Base-by-base conservation (phyloP, 176 grass and related monocot genomes). In the Canna indica region DNA sequence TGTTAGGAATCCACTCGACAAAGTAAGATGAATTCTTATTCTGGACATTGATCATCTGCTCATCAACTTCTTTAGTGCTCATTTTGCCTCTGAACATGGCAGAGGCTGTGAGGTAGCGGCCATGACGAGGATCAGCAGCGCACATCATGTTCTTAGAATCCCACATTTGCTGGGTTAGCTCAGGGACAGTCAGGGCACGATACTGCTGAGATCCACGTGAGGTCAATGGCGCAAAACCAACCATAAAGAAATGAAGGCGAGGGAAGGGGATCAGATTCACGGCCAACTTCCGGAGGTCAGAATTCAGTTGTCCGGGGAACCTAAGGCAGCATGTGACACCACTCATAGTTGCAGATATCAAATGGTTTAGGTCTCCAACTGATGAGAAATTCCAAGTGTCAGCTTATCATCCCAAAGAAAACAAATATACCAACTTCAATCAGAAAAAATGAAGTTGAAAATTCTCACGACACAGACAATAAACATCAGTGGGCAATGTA, bases 21-120 rank as follows among this genome's bases (percentile, higher is more conserved):
- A 70, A 70, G 45, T 70, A 70, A 1, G 68, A 70, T 31, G 68
- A 70, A 27, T 70, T 70, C 45, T 70, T 70, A 44, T 70, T 70
- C 29, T 70, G 68, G 14, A 70, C 68, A 12, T 70, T 70, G 68
- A 70, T 70, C 68, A 70, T 70, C 28, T 70, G 68, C 68, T 70
- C 68, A 32, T 70, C 68, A 31, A 70, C 68, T 70, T 70, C 68
- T 52, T 70, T 70, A 27, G 68, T 70, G 68, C 68, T 70, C 68
- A 70, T 70, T 27, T 52, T 70, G 42, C 68, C 68, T 48, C 68
- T 46, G 45, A 70, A 70, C 68, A 70, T 70, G 26, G 68, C 68
- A 50, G 68, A 70, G 7, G 68, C 68, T 11, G 68, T 70, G 6
- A 70, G 68, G 68, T 70, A 70, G 17, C 68, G 68, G 2, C 68